A percentile compares a stretch with the other conserved stretches of the same genome.
Evolutionary conservation across 371 early-diverging fungal species (phyloP).

Genomic region (Amoeboaphelidium protococcarum): DNA sequence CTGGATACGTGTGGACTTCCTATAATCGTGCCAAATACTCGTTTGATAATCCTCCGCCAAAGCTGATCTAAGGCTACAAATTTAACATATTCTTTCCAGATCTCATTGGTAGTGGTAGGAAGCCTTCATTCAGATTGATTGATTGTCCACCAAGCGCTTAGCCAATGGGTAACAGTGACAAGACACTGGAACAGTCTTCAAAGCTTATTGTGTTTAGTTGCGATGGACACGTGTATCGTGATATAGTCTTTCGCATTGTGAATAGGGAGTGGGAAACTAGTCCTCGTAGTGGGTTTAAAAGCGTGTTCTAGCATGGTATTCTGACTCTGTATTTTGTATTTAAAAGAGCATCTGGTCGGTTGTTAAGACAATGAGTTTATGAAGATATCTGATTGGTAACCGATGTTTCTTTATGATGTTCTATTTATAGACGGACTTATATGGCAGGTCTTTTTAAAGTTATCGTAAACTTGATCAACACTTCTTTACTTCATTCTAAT

Average conservation of each 20-base stretch:
- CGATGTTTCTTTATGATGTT: no score
- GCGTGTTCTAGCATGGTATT: conserved; percentile 67
- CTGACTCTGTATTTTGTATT: conserved; percentile 80
- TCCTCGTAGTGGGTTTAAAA: conserved; percentile 69
- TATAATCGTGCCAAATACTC: conserved; percentile 94
- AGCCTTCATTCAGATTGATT: background rate
- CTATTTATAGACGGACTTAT: no score
- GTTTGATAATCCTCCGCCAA: conserved; percentile 84
- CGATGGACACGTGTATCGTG: conserved; percentile 84
- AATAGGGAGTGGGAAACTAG: conserved; percentile 87
- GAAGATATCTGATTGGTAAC: no score
- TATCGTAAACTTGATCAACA: no score
- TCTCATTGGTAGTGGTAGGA: conserved; percentile 46
- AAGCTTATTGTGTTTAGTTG: no score
- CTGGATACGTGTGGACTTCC: conserved; percentile 94
- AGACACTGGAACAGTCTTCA: conserved; percentile 25
- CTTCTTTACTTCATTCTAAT: no score
- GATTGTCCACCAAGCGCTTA: conserved; percentile 8
- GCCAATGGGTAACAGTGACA: conserved; percentile 58
- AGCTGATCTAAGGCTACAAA: conserved; percentile 88
- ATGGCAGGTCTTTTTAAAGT: no score
- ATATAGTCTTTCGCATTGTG: conserved; percentile 78
- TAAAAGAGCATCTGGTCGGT: conserved; percentile 7
- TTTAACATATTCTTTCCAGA: conserved; percentile 88
- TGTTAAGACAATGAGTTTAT: background rate